Base-by-base conservation (phyloP, 78 protist genomes). In the Dictyostelium brefeldianum region DNA sequence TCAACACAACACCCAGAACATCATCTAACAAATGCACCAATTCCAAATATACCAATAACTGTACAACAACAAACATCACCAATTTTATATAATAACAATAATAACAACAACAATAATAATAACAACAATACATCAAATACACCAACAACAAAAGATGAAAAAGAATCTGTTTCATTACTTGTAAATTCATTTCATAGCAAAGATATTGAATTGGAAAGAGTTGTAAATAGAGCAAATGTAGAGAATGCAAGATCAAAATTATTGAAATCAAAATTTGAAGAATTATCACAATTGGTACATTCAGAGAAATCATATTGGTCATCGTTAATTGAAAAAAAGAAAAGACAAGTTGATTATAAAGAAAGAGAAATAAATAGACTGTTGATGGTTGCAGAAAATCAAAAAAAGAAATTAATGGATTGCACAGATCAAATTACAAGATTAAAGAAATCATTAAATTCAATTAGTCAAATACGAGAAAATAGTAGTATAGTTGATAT, bases 151-250 rank as follows among this genome's bases (percentile, higher is more conserved):
- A 41, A 82, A 46, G 69, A 64, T 48, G 25, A 70, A 31, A 25
- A 31, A 20, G 91, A 71, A 14, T 48, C 93, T 1, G 93, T 87
- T 7, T 77, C 84, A 29, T 11, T 51, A 14, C 22, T 87, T 6
- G 84, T 87, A 18, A 48, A 62, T 12, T 87, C 93, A 0, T 87
- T 29, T 64, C 93, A 87, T 0, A 77, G 7, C n/a, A 87, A 87
- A 54, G 93, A 87, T 77, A 82, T 43, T 25, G 93, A 87, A 50
- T 51, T 87, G 6, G 93, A 87, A 64, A 25, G 93, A 29, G 93
- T 87, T 29, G 11, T 54, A 31, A 59, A 51, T 18, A 53, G 93
- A 36, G 81, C 85, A 6, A 43, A 80, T 6, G 22, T 56, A 7
- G 85, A 87, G 20, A 59, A 78, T 4, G 47, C 69, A 46, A 87